A percentile compares a stretch with the other conserved stretches of the same genome.
Conservation (phyloP, 2,329 filamentous ascomycete genomes). For the Cercospora brassicicola region DNA sequence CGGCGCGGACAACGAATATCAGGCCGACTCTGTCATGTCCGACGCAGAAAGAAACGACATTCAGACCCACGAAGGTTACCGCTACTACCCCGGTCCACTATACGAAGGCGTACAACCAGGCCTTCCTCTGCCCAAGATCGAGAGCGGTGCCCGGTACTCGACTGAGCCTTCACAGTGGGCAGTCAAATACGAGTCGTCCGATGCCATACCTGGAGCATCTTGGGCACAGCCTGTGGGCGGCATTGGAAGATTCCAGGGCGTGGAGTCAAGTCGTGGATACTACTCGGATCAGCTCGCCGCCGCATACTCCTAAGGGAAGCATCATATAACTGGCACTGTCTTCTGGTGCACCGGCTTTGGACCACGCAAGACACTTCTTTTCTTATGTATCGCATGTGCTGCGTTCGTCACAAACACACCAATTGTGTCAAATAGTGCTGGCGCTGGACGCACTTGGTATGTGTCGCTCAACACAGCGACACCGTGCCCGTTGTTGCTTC, state of each 20-base stretch:
- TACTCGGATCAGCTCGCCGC: slow-evolving; percentile 47
- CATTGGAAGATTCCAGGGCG: slow-evolving; percentile 48
- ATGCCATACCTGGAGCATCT: slow-evolving; percentile 36
- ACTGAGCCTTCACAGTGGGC: slow-evolving; percentile 39
- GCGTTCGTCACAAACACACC: slow-evolving; percentile 28
- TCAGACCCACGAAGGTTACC: slow-evolving; percentile 46
- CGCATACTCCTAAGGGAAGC: slow-evolving; percentile 21
- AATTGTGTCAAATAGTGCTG: slow-evolving; percentile 22
- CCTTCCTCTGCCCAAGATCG: slow-evolving; percentile 38
- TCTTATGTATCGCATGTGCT: slow-evolving; percentile 33
- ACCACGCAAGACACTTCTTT: background rate
- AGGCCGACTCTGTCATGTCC: slow-evolving; percentile 43
- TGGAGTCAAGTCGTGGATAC: slow-evolving; percentile 50
- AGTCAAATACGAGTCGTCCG: slow-evolving; percentile 47
- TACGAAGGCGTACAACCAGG: slow-evolving; percentile 42
- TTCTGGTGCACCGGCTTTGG: no score
- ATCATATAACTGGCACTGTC: background rate
- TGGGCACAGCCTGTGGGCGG: slow-evolving; percentile 42
- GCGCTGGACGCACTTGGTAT: slow-evolving; percentile 21
- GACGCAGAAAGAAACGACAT: slow-evolving; percentile 47
- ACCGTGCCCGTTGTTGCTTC: background rate
- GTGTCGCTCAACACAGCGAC: slow-evolving; percentile 7
- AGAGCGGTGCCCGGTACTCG: slow-evolving; percentile 28
- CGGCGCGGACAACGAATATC: slow-evolving; percentile 35
- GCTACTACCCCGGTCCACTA: slow-evolving; percentile 49